These are phyloP conservation scores for Pestalotiopsis sp. DNA, from an alignment of 2,329 filamentous ascomycete species.

Conservation along the genomic window DNA sequence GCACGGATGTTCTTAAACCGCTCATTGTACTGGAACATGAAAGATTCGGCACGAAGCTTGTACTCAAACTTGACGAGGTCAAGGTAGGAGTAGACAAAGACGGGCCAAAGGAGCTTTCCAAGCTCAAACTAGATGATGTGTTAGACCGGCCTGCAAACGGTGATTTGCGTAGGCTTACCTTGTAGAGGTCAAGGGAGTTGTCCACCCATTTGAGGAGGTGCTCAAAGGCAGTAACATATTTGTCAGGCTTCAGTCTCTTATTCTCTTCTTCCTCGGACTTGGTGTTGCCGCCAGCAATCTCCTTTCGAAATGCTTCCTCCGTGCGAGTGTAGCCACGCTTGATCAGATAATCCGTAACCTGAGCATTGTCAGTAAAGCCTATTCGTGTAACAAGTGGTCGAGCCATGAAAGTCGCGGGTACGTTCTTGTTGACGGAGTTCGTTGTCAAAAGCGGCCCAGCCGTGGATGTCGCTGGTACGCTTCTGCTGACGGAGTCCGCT, in stretches of 20 bases:
- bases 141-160: slow-evolving; percentile 19
- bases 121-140: slow-evolving; percentile 70
- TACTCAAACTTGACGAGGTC: slow-evolving; percentile 76
- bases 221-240: slow-evolving; percentile 76
- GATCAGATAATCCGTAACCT: slow-evolving; percentile 90
- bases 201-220: slow-evolving; percentile 83
- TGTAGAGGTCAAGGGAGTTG: slow-evolving; percentile 91
- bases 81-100: slow-evolving; percentile 92
- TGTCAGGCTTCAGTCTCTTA: slow-evolving; percentile 73
- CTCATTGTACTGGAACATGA: slow-evolving; percentile 68
- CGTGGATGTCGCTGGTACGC: no score
- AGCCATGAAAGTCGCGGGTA: neutral
- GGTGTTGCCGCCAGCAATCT: slow-evolving; percentile 81
- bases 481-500: no score
- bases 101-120: slow-evolving; percentile 84
- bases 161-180: slow-evolving; percentile 52
- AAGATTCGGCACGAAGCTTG: slow-evolving; percentile 70
- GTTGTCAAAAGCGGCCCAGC: no score
- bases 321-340: slow-evolving; percentile 95
- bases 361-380: neutral
- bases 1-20: slow-evolving; percentile 77
- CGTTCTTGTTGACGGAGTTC: neutral
- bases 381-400: neutral
- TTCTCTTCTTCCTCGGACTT: slow-evolving; percentile 71
- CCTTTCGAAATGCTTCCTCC: slow-evolving; percentile 88